Evolutionary conservation across 768 basidiomycete genomes (phyloP), one percentile per base, ranked within the genome.

Genomic region (Collybia sordida): DNA sequence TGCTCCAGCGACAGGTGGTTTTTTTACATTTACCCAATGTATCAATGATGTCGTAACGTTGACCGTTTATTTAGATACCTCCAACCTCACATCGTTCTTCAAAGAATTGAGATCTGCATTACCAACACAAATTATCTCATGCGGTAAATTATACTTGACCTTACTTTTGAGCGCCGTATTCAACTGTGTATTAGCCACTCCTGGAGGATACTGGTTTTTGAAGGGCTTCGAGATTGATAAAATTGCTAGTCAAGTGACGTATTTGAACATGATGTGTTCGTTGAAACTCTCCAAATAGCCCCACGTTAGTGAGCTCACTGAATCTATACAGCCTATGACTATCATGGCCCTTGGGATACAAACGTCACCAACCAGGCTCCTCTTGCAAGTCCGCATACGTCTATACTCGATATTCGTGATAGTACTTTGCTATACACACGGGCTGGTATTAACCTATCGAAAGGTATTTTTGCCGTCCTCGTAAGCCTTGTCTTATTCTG

Each of bases 221-320:
- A 31, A 12, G 11, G 62, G 62, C 3, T 63, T 61, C 25, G 54
- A 63, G 49, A 59, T 61, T 21, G 54, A 63, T 46, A 63, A 61
- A 37, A 59, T 63, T 35, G 54, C 45, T 6, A 22, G 23, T 14
- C 42, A 23, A 7, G 51, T 59, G 9, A 45, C 46, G 6, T 63
- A 59, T 27, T 8, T 63, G 40, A 63, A 61, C 45, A 59, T 63
- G 58, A 63, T 63, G 62, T 58, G 61, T 51, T 12, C 15, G 45
- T 47, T 21, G 22, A 19, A 8, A 21, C 37, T 19, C 19, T 19
- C n/a, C n/a, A 31, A 31, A 31, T 4, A 7, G 5, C 8, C 19
- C 24, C 4, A 17, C 17, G 22, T 34, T 47, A 12, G 25, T 18
- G 28, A 21, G 5, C 15, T 34, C 17, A 47, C 18, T 31, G 45